phyloP scores from a whole-genome alignment of 169 alveolate species.

The Plasmodium vivax region DNA sequence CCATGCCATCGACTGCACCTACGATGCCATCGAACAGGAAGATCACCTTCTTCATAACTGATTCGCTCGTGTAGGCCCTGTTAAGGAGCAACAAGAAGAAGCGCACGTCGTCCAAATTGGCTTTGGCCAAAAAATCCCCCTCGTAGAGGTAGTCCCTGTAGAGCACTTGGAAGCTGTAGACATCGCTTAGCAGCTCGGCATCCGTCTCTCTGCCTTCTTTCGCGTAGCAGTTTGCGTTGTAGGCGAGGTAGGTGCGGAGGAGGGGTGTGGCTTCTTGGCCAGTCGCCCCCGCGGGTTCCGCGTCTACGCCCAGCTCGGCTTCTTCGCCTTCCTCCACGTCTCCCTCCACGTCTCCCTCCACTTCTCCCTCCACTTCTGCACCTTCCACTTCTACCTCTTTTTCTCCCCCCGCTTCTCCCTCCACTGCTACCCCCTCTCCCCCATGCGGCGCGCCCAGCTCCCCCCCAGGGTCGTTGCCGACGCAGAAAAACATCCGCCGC shows the following conservation, averaged over 20 bases:
- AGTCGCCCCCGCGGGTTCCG: no score
- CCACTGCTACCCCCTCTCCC: not conserved
- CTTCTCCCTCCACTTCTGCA: not conserved
- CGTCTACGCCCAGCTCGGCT: no score
- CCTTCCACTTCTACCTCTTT: not conserved
- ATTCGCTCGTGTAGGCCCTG: conserved; percentile 20
- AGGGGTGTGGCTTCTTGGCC: not conserved
- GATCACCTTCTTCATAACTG: conserved; percentile 3
- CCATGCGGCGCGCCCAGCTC: not conserved
- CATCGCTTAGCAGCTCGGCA: not conserved
- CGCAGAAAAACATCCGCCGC: not conserved
- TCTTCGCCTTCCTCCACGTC: not conserved
- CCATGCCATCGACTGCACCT: not conserved
- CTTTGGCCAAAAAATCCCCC: not conserved
- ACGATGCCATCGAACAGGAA: conserved; percentile 11
- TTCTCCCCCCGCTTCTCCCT: not conserved
- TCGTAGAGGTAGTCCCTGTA: conserved; percentile 44
- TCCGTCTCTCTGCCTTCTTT: not conserved
- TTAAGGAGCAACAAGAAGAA: conserved; percentile 13
- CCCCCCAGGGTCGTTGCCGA: not conserved
- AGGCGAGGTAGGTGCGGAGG: not conserved
- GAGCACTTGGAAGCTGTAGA: conserved; percentile 25
- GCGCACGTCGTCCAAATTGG: conserved; percentile 8
- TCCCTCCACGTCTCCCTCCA: not conserved
- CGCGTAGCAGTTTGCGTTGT: not conserved